Evolutionary conservation across 176 grass and related monocot genomes (phyloP), one percentile per base, ranked within the genome.

Genomic region (Eragrostis nindensis): DNA sequence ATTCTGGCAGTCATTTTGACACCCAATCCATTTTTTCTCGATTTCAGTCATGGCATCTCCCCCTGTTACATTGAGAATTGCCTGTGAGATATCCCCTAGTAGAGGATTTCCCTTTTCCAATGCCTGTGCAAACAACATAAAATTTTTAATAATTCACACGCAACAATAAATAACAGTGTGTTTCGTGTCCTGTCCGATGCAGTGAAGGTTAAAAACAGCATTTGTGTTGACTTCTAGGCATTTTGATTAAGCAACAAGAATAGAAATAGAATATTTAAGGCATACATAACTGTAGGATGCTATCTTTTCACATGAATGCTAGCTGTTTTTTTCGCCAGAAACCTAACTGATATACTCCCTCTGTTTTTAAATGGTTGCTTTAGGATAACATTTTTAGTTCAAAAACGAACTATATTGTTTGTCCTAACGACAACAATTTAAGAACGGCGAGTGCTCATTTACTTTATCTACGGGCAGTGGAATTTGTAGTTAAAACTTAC

Each of bases 1-100:
- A 53, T 67, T 72, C 60, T 75, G 76, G 36, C 85, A 78, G 8
- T 27, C 41, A 12, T 77, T 52, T 40, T 86, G 14, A 29, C 32
- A 12, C 19, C 80, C 74, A 11, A 94, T 83, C 92, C 92, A 91
- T 76, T 86, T 86, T 45, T 84, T 85, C 42, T 83, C 83, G 17
- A 94, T 73, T 39, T 75, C 41, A 75, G 22, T 44, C 16, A 90
- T 89, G 8, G 43, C 62, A 17, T 91, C 83, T 7, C 76, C 86
- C 62, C 67, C 83, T 22, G 83, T 91, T 70, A 91, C 62, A 63
- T 89, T 94, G 13, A 94, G 66, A 46, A 89, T 91, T 62, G 53
- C 86, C 60, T 64, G 89, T 16, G 86, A 89, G 14, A 92, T 26
- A 29, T 92, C 84, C 16, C 76, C 21, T 0, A 89, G 62, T 45